Percentiles rank a stretch among this genome's conserved stretches.
These are phyloP conservation scores for Fusarium keratoplasticum DNA, from an alignment of 2,329 filamentous ascomycete species.

Conservation along the genomic window DNA sequence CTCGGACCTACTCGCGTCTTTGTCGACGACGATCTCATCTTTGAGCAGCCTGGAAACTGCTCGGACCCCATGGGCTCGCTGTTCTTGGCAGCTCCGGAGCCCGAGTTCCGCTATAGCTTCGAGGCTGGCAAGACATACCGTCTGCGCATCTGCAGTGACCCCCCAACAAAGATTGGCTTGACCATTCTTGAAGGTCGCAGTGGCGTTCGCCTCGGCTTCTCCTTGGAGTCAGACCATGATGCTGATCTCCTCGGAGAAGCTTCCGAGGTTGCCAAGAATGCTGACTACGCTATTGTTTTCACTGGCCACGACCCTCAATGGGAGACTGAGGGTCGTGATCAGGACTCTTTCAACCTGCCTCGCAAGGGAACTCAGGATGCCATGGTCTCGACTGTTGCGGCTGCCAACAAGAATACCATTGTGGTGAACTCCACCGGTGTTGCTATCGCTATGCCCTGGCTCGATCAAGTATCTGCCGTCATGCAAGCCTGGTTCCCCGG, in stretches of 20 bases:
- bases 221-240: constrained; percentile 46
- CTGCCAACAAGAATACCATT: constrained; percentile 67
- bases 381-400: constrained; percentile 66
- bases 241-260: constrained; percentile 58
- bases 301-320: constrained; percentile 67
- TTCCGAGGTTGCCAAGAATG: constrained; percentile 64
- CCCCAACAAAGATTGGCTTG: constrained; percentile 43
- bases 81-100: constrained; percentile 42
- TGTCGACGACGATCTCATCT: constrained; percentile 44
- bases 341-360: constrained; percentile 77
- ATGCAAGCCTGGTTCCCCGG: constrained; percentile 77
- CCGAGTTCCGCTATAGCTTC: constrained; percentile 41
- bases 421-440: constrained; percentile 74
- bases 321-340: constrained; percentile 70
- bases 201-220: constrained; percentile 46
- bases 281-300: constrained; percentile 67
- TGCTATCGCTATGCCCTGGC: constrained; percentile 68
- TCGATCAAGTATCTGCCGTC: constrained; percentile 64
- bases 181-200: constrained; percentile 45
- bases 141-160: constrained; percentile 43
- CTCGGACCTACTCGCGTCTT: constrained; percentile 43
- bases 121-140: constrained; percentile 42
- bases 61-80: constrained; percentile 48
- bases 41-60: constrained; percentile 42
- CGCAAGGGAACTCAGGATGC: constrained; percentile 61